Percentiles rank a stretch among this genome's conserved stretches.
phyloP scores from a whole-genome alignment of 768 basidiomycete genomes.

The Psilocybe subaeruginosa region DNA sequence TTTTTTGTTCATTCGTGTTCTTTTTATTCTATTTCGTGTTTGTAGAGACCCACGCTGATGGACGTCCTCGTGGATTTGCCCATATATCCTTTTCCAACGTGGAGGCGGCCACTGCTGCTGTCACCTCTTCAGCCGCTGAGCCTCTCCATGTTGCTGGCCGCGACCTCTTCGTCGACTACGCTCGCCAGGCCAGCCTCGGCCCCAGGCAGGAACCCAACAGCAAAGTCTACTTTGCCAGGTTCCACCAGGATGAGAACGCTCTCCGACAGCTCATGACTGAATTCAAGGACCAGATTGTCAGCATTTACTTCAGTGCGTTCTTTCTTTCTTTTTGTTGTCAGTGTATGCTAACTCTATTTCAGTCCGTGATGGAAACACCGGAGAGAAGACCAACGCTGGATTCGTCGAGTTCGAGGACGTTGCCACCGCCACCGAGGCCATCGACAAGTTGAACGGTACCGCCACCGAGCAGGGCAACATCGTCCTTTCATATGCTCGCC shows the following conservation, averaged over 20 bases:
- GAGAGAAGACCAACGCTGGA: conserved; percentile 34
- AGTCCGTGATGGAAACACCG: conserved; percentile 38
- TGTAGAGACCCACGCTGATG: conserved; percentile 33
- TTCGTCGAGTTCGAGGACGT: conserved; percentile 57
- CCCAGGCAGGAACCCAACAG: conserved; percentile 20
- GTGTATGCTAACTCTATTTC: not conserved
- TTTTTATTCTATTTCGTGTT: not conserved
- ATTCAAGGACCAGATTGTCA: conserved; percentile 31
- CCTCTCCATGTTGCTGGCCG: conserved; percentile 53
- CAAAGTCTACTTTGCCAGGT: conserved; percentile 35
- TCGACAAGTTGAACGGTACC: conserved; percentile 43
- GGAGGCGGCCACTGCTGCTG: conserved; percentile 39
- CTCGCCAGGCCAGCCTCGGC: not conserved
- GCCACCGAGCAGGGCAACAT: conserved; percentile 35
- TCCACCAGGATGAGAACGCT: conserved; percentile 23
- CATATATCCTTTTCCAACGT: conserved; percentile 45
- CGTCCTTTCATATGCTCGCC: conserved; percentile 45
- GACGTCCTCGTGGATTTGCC: conserved; percentile 44
- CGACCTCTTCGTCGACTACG: conserved; percentile 42
- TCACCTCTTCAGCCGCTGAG: conserved; percentile 40
- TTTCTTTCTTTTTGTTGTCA: not conserved
- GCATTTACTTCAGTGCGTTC: conserved; percentile 33
- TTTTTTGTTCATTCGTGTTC: not conserved
- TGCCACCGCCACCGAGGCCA: conserved; percentile 50
- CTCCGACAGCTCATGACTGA: conserved; percentile 27